These are phyloP conservation scores for Phytophthora meadii DNA, from an alignment of 352 stramenopile species.

Conservation along the genomic window DNA sequence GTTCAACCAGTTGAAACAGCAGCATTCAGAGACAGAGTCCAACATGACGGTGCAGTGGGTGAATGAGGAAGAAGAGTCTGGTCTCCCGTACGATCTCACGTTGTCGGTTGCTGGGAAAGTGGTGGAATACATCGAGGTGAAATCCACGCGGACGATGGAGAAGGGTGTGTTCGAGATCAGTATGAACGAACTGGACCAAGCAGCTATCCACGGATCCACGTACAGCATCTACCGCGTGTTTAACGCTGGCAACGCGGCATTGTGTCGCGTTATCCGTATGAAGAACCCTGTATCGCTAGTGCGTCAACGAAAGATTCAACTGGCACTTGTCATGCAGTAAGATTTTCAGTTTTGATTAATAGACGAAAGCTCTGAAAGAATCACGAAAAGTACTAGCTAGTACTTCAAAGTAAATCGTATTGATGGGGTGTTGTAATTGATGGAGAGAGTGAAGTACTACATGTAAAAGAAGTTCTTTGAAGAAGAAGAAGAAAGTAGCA, in stretches of 20 bases:
- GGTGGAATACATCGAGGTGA: slow-evolving; percentile 88
- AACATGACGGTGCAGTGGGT: slow-evolving; percentile 71
- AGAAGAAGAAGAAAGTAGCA: too few species aligned
- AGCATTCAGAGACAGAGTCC: slow-evolving; percentile 47
- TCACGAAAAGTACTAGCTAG: too few species aligned
- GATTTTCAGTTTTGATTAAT: slow-evolving; percentile 5
- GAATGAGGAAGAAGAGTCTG: slow-evolving; percentile 83
- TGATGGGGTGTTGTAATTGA: too few species aligned
- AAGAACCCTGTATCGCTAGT: slow-evolving; percentile 86
- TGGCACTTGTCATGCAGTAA: slow-evolving; percentile 85
- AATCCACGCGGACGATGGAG: slow-evolving; percentile 88
- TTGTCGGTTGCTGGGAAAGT: slow-evolving; percentile 55
- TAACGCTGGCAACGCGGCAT: slow-evolving; percentile 72
- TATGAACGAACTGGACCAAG: slow-evolving; percentile 89
- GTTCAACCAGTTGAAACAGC: slow-evolving; percentile 68
- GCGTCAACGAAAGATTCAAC: slow-evolving; percentile 81
- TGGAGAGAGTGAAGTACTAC: too few species aligned
- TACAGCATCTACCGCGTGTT: slow-evolving; percentile 91
- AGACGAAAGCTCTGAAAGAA: neutral
- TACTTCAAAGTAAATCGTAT: too few species aligned
- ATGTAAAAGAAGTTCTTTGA: too few species aligned
- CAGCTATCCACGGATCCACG: slow-evolving; percentile 72
- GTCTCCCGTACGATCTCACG: slow-evolving; percentile 83
- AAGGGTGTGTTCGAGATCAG: slow-evolving; percentile 91
- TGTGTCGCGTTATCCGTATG: slow-evolving; percentile 83